Evolutionary conservation across 129 eudicot species (phyloP), one percentile per base, ranked within the genome.

Genomic region (Saposhnikovia divaricata): DNA sequence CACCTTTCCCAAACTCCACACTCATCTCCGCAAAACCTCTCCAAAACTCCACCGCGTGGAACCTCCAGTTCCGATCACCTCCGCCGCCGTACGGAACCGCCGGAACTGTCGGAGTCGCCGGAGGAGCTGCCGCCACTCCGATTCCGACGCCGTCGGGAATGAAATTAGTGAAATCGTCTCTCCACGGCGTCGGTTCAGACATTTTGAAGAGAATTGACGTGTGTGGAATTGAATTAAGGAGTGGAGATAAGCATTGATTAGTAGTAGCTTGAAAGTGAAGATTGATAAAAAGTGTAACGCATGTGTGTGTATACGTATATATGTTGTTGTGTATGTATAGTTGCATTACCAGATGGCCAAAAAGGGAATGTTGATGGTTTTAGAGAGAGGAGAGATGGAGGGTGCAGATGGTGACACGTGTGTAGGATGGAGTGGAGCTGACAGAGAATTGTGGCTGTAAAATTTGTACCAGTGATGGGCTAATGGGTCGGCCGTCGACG

Each of bases 11-110:
- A 47, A 93, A 88, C 81, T 87, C 96, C 81, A 93, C 92, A 38
- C 92, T 89, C 93, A 93, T 87, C 83, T 93, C 98, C 88, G 86
- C 97, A 79, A 89, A 86, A 77, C 97, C 98, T 85, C 89, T 93
- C 69, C 87, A 93, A 50, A 93, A 93, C 89, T 93, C 98, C 88
- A 85, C 88, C 87, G 82, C 88, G 43, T 93, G 96, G 78, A 80
- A 90, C 84, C 83, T 78, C 96, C 96, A 93, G 31, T 82, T 84
- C 66, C 78, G 83, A 65, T 76, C 85, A 47, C 11, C 77, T 0
- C 38, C 77, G 5, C 78, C 68, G 5, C 34, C 68, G 68, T 59
- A 59, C 68, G 68, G 68, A 80, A 72, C 87, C 51, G 48, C 70
- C 79, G 75, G 68, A 10, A 59, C 34, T 0, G 34, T 59, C 15